Conservation (phyloP, 2,329 filamentous ascomycete genomes). For the Trichoderma sp. region DNA sequence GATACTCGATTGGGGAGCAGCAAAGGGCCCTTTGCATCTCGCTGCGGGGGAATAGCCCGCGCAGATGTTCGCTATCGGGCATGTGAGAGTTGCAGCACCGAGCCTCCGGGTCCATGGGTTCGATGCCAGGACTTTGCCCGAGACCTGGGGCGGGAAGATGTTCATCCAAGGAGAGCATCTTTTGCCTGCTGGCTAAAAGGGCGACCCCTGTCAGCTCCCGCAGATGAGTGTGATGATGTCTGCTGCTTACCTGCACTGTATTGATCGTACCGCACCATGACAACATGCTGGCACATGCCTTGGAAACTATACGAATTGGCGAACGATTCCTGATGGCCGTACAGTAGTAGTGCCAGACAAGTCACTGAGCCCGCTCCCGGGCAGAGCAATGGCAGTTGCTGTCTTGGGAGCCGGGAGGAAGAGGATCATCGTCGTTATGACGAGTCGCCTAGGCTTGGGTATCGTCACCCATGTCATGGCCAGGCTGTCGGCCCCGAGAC, state of each 20-base stretch:
- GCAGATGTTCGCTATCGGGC: constrained; percentile 3
- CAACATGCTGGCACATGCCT: too few species aligned
- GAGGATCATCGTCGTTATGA: background rate
- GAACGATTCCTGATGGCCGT: too few species aligned
- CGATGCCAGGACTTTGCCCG: constrained; percentile 14
- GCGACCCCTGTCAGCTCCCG: background rate
- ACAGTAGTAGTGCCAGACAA: too few species aligned
- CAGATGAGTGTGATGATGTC: constrained; percentile 3
- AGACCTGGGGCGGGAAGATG: constrained; percentile 15
- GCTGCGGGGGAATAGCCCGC: constrained; percentile 5
- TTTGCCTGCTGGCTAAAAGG: constrained; percentile 18
- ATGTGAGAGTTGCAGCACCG: constrained; percentile 12
- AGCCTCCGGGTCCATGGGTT: background rate
- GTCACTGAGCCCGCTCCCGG: background rate
- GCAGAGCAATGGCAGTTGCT: background rate
- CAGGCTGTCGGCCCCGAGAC: constrained; percentile 4
- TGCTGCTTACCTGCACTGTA: background rate
- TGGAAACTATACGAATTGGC: too few species aligned
- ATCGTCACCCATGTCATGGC: background rate
- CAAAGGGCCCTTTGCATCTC: background rate
- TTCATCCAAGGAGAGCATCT: constrained; percentile 2
- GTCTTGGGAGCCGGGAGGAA: background rate
- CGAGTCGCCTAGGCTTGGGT: background rate
- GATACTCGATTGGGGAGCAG: constrained; percentile 1
- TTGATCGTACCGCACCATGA: background rate